Evolutionary conservation across 202 grass and related monocot genomes (phyloP).

Genomic region (Sporobolus alterniflorus): DNA sequence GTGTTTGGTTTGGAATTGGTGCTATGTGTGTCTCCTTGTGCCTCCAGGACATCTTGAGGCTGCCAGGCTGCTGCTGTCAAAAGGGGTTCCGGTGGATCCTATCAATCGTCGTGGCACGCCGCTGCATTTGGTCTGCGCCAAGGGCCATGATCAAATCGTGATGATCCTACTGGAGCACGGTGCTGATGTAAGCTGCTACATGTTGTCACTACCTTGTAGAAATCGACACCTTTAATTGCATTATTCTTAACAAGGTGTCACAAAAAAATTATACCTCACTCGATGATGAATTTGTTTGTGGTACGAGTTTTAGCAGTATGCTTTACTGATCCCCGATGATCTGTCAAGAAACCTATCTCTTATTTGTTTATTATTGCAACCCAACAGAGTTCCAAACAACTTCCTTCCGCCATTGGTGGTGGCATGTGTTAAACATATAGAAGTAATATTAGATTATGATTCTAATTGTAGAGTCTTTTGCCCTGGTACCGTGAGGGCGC

Average conservation of each 20-base stretch:
- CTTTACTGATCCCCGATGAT: neutral
- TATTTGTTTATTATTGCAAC: neutral
- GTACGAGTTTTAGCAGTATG: no score
- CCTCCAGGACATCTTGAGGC: neutral
- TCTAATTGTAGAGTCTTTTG: no score
- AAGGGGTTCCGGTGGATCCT: neutral
- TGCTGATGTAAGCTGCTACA: neutral
- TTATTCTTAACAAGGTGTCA: no score
- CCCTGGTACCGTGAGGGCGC: slow-evolving; percentile 39
- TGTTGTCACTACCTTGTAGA: no score
- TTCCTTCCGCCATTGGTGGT: neutral
- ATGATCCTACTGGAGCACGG: neutral
- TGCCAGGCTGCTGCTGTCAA: neutral
- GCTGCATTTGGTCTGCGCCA: neutral
- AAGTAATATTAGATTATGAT: no score
- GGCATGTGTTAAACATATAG: no score
- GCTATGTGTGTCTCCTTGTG: neutral
- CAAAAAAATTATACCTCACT: no score
- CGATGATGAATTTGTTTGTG: neutral
- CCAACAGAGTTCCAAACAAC: neutral
- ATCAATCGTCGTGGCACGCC: neutral
- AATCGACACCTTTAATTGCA: neutral
- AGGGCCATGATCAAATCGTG: neutral
- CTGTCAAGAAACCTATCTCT: neutral
- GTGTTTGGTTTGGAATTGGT: neutral